Evolutionary conservation across 2,329 filamentous ascomycete species (phyloP), one percentile per base, ranked within the genome.

Genomic region (Colletotrichum horii): DNA sequence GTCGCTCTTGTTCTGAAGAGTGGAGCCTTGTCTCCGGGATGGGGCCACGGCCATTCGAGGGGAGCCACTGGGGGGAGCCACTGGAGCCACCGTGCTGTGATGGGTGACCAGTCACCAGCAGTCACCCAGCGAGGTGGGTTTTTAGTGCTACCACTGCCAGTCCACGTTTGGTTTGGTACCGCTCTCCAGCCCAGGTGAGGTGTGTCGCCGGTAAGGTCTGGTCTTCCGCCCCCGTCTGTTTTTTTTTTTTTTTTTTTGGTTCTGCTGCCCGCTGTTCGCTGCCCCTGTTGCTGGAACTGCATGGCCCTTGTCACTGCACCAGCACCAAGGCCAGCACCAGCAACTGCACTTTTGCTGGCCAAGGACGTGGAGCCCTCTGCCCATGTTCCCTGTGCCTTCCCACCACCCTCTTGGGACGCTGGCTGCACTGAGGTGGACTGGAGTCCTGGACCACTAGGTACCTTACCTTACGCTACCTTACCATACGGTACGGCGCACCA

Each of bases 111-210:
- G 48, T 75, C 61, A 55, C 28, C 38, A 72, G 38, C 62, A 67
- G 28, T 75, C 70, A 62, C 69, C 56, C 69, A 67, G 73, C 56
- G 62, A 34, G 73, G 72, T 75, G 73, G 73, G 64, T 73, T 75
- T 69, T 65, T 67, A 68, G 73, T 75, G 73, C 56, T 73, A 73
- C 73, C 73, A 73, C 73, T 73, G 70, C 73, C 69, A 68, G 62
- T 68, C 56, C 70, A 68, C 22, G 69, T 73, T 75, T 75, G 62
- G 62, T 67, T 72, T 67, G 69, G 62, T 43, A 55, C 56, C 58
- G 55, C 24, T 62, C 19, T 6, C 26, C 28, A 32, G 28, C 19
- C 58, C 58, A 34, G 28, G 58, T 32, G 19, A 48, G 38, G 38
- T 48, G 38, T 48, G 38, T 48, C 38, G 38, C 38, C 38, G 19